phyloP scores from a whole-genome alignment of 2,329 filamentous ascomycete genomes.

The Xylariaceae sp. region DNA sequence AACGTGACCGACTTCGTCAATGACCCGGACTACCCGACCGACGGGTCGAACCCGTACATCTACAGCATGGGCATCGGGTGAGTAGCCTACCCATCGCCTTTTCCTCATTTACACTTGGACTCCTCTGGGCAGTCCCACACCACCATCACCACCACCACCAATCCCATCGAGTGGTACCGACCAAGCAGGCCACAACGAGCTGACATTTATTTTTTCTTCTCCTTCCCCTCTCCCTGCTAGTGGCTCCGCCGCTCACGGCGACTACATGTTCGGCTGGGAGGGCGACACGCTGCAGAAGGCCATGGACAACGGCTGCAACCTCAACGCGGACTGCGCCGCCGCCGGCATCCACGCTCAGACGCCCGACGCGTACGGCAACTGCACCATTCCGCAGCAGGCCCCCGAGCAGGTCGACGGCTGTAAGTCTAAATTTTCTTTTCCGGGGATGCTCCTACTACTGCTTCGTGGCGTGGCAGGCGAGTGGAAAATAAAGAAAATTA shows the following conservation, averaged over 20 bases:
- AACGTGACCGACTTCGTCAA: constrained; percentile 34
- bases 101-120: too few relatives aligned
- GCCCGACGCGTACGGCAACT: constrained; percentile 38
- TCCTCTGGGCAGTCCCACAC: too few relatives aligned
- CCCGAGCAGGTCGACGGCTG: constrained; percentile 42
- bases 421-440: too few relatives aligned
- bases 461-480: too few relatives aligned
- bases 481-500: too few relatives aligned
- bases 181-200: too few relatives aligned
- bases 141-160: too few relatives aligned
- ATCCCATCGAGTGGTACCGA: too few relatives aligned
- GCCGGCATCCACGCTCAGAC: constrained; percentile 38
- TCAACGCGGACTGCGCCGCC: constrained; percentile 35
- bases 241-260: constrained; percentile 41
- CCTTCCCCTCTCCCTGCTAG: too few relatives aligned
- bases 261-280: constrained; percentile 47
- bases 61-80: constrained; percentile 37
- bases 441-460: too few relatives aligned
- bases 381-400: constrained; percentile 37
- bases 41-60: constrained; percentile 34
- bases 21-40: constrained; percentile 33
- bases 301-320: constrained; percentile 39
- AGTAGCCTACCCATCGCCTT: too few relatives aligned
- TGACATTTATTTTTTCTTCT: too few relatives aligned
- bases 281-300: constrained; percentile 39